Conservation (phyloP, 2,329 filamentous ascomycete species). For the Cytospora paraplurivora region DNA sequence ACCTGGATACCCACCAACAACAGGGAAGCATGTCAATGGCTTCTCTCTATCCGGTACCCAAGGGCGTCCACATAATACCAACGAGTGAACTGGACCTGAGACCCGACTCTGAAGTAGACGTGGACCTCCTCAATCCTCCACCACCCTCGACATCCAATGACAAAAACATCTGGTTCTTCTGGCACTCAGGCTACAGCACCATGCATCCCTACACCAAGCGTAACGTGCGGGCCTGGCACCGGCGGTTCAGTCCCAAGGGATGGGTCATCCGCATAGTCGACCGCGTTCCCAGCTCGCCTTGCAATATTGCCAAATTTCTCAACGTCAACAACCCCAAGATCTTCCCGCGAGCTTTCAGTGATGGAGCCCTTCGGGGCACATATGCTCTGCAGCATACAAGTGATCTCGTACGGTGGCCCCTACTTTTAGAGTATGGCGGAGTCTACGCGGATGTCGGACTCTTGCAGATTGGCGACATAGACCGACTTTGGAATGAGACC, state of each 20-base stretch:
- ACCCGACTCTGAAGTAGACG: constrained; percentile 49
- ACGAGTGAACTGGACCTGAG: constrained; percentile 46
- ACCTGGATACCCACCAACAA: neutral
- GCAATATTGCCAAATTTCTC: constrained; percentile 53
- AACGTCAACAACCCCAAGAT: constrained; percentile 44
- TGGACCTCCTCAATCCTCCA: constrained; percentile 42
- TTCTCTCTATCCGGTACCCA: constrained; percentile 39
- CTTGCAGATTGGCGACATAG: constrained; percentile 59
- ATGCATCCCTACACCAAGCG: constrained; percentile 56
- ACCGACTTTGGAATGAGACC: constrained; percentile 54
- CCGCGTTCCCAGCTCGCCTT: constrained; percentile 44
- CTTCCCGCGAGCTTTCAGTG: constrained; percentile 53
- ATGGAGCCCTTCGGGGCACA: constrained; percentile 51
- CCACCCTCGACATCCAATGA: constrained; percentile 40
- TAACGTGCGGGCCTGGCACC: constrained; percentile 56
- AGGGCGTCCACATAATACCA: constrained; percentile 46
- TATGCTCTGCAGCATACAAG: constrained; percentile 58
- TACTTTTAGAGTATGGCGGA: constrained; percentile 59
- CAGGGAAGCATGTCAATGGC: constrained; percentile 29
- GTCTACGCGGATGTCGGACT: constrained; percentile 60
- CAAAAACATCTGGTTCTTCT: constrained; percentile 63
- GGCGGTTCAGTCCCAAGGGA: constrained; percentile 52
- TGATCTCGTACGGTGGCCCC: constrained; percentile 59
- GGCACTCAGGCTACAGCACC: constrained; percentile 51
- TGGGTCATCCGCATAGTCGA: constrained; percentile 58